Conservation (phyloP, 441 rosid genomes). For the Melastoma candidum region DNA sequence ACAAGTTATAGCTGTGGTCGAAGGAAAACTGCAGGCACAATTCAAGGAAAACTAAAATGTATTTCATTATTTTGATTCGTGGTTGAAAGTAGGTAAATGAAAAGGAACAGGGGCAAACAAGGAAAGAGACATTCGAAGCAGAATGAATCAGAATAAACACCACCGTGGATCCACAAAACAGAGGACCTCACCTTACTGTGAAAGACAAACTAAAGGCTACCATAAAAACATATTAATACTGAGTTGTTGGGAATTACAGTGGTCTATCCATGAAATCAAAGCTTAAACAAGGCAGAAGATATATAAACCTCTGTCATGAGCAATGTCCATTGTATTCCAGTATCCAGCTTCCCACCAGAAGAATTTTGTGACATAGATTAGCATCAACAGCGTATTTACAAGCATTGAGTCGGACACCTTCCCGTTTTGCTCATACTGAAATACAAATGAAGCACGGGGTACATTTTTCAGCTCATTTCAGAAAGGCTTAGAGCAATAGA, state of each 20-base stretch:
- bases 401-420: slow-evolving; percentile 85
- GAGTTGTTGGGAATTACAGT: neutral
- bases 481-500: neutral
- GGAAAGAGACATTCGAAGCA: no score
- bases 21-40: no score
- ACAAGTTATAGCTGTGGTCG: no score
- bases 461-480: slow-evolving; percentile 4
- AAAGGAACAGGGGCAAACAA: no score
- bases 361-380: slow-evolving; percentile 83
- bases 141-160: no score
- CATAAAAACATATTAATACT: no score
- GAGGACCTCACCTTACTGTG: neutral
- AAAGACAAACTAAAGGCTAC: no score
- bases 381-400: slow-evolving; percentile 83
- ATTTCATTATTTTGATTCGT: no score
- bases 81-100: no score
- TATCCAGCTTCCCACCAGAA: slow-evolving; percentile 99
- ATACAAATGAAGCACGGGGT: slow-evolving; percentile 12
- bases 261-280: neutral
- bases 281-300: slow-evolving; percentile 1
- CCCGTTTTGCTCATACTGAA: slow-evolving; percentile 77
- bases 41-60: no score
- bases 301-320: slow-evolving; percentile 87
- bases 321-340: slow-evolving; percentile 98
- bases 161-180: no score